Conservation (phyloP, 2,329 filamentous ascomycete species). For the Coleophoma crateriformis region DNA sequence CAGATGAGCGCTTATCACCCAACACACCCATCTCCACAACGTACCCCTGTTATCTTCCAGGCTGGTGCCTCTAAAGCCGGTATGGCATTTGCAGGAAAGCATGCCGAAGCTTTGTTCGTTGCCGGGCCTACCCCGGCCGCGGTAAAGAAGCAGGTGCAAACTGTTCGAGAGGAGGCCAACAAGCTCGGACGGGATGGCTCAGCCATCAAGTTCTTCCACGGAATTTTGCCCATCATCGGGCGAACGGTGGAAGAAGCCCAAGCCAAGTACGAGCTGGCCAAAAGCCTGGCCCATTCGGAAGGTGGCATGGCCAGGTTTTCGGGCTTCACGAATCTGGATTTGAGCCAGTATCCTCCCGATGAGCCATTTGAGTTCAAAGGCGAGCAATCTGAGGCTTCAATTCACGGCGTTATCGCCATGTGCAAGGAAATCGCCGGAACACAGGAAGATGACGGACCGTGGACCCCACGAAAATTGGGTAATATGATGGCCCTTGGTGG, state of each 20-base stretch:
- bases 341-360: too few species aligned
- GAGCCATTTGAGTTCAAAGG: too few species aligned
- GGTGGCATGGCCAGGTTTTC: background rate
- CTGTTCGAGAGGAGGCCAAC: slow-evolving; percentile 50
- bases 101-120: slow-evolving; percentile 66
- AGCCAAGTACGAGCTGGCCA: too few species aligned
- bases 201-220: too few species aligned
- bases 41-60: slow-evolving; percentile 62
- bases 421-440: slow-evolving; percentile 7
- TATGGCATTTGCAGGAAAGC: slow-evolving; percentile 55
- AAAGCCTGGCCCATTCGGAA: background rate
- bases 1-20: slow-evolving; percentile 57
- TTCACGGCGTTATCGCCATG: slow-evolving; percentile 33
- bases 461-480: slow-evolving; percentile 66
- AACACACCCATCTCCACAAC: slow-evolving; percentile 57
- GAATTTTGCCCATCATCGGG: too few species aligned
- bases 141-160: slow-evolving; percentile 53
- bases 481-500: slow-evolving; percentile 64
- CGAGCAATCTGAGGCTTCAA: slow-evolving; percentile 19
- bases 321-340: background rate
- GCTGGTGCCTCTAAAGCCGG: slow-evolving; percentile 62
- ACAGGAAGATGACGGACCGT: slow-evolving; percentile 46
- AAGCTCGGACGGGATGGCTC: too few species aligned
- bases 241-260: too few species aligned
- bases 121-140: slow-evolving; percentile 55